Percentiles rank a stretch among this genome's conserved stretches.
Conservation (phyloP, 768 basidiomycete genomes). For the Phallus indusiatus region DNA sequence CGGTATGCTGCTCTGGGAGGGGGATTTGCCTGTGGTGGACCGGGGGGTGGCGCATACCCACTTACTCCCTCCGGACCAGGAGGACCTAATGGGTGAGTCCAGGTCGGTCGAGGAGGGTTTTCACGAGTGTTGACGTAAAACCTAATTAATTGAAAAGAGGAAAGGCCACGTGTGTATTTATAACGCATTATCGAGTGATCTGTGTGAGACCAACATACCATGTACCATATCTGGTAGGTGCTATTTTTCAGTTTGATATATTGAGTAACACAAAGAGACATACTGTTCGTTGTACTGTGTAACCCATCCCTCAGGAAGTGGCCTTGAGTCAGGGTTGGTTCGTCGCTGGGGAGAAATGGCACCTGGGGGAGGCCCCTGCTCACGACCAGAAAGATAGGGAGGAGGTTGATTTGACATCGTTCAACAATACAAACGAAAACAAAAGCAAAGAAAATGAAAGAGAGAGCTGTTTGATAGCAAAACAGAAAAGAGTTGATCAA, state of each 20-base stretch:
- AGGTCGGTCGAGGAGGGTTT: conserved; percentile 53
- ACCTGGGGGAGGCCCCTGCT: not conserved
- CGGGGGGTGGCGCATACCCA: conserved; percentile 23
- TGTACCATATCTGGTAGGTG: conserved; percentile 42
- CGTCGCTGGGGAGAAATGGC: not conserved
- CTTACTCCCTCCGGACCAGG: conserved; percentile 20
- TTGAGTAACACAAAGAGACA: conserved; percentile 20
- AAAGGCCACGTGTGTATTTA: not conserved
- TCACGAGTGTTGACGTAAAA: conserved; percentile 66
- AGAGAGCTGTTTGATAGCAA: not conserved
- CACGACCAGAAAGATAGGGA: not conserved
- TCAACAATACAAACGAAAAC: not conserved
- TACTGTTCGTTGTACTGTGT: conserved; percentile 60
- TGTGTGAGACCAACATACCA: conserved; percentile 36
- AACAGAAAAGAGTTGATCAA: not conserved
- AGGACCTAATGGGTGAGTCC: conserved; percentile 62
- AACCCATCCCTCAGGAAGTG: conserved; percentile 60
- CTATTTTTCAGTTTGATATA: conserved; percentile 14
- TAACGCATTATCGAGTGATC: not conserved
- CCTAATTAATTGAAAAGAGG: conserved; percentile 30
- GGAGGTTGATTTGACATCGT: conserved; percentile 3
- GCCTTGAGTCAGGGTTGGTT: conserved; percentile 20
- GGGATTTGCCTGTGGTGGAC: conserved; percentile 36
- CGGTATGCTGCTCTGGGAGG: conserved; percentile 19
- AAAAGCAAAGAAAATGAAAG: not conserved